These are phyloP conservation scores for Torulaspora gathmanii DNA, from an alignment of 805 yeast genomes.

Conservation along the genomic window DNA sequence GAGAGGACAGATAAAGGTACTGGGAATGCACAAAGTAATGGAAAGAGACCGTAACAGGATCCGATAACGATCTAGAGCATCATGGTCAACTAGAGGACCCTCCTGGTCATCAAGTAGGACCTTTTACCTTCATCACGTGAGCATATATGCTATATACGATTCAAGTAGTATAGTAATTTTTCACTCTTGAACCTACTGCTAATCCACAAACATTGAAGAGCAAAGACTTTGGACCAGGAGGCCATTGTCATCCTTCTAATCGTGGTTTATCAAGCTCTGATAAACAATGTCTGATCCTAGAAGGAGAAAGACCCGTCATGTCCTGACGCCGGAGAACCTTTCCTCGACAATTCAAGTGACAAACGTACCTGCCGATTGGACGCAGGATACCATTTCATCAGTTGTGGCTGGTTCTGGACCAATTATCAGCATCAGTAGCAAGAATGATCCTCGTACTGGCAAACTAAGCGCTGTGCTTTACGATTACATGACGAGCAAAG, in stretches of 20 bases:
- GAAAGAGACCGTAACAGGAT: too few relatives aligned
- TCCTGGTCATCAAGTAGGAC: background rate
- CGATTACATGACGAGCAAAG: constrained; percentile 26
- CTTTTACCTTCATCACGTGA: background rate
- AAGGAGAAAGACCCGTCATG: constrained; percentile 32
- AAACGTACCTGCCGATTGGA: constrained; percentile 69
- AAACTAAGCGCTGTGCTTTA: constrained; percentile 41
- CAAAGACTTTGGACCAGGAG: background rate
- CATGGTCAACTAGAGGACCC: background rate
- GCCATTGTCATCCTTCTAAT: constrained; percentile 1
- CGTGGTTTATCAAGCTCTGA: background rate
- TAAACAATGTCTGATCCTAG: constrained; percentile 31
- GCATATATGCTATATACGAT: background rate
- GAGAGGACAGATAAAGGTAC: background rate
- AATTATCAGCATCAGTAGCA: constrained; percentile 51
- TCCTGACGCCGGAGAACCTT: constrained; percentile 31
- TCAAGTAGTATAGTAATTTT: background rate
- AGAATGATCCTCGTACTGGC: constrained; percentile 37
- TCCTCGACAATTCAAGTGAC: constrained; percentile 31
- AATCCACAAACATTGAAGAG: background rate
- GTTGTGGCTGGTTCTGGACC: constrained; percentile 71
- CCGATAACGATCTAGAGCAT: too few relatives aligned
- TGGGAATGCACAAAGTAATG: too few relatives aligned
- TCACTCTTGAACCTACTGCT: background rate
- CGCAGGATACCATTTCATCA: constrained; percentile 53